Conservation (phyloP, 176 grass and related monocot species). For the Hordeum marinum region DNA sequence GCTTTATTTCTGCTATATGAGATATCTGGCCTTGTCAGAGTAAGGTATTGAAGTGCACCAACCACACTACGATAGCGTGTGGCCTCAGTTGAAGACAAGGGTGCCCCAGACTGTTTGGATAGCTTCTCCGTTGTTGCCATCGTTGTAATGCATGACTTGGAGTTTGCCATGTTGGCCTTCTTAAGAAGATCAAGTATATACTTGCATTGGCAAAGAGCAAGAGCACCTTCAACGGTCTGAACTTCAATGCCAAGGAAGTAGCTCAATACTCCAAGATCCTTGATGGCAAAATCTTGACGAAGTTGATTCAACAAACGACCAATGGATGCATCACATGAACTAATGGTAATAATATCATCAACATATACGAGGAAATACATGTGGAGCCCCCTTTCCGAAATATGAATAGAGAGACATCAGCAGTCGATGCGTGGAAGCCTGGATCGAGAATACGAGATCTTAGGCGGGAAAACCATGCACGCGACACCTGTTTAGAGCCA, state of each 20-base stretch:
- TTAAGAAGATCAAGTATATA: background rate
- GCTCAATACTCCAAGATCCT: background rate
- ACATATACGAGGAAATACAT: background rate
- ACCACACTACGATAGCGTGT: background rate
- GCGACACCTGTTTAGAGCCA: background rate
- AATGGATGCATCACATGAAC: background rate
- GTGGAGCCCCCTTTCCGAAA: background rate
- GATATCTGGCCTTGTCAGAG: no score
- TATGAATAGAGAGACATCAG: background rate
- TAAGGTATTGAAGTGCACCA: no score
- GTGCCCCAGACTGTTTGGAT: background rate
- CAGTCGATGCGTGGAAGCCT: background rate
- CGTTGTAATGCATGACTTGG: background rate
- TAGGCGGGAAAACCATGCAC: background rate
- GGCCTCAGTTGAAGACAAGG: background rate
- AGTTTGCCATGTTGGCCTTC: background rate
- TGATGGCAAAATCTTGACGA: background rate
- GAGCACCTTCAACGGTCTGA: background rate
- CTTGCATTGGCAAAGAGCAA: background rate
- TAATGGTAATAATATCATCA: background rate
- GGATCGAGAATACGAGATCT: background rate
- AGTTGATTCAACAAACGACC: background rate
- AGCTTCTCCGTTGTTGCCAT: background rate
- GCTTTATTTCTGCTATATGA: no score
- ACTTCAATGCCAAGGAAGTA: background rate